These are phyloP conservation scores for Neopestalotiopsis rosae DNA, from an alignment of 2,329 filamentous ascomycete genomes.

Conservation along the genomic window DNA sequence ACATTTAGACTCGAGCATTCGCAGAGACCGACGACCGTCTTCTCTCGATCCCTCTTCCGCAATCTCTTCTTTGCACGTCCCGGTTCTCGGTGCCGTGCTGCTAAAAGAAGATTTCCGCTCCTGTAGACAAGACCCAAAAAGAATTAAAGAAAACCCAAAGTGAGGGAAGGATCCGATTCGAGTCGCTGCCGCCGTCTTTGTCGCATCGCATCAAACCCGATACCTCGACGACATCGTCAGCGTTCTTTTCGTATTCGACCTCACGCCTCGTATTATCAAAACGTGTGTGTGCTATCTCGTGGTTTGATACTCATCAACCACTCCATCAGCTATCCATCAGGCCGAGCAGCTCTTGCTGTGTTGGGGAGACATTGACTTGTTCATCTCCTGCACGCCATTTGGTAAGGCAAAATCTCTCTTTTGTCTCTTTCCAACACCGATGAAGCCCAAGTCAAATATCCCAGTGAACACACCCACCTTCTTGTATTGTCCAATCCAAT, in stretches of 20 bases:
- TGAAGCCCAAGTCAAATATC: not conserved
- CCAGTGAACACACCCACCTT: not conserved
- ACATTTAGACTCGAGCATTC: conserved; percentile 16
- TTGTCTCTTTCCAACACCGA: conserved; percentile 17
- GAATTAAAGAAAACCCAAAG: conserved; percentile 25
- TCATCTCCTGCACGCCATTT: conserved; percentile 85
- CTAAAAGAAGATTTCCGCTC: conserved; percentile 26
- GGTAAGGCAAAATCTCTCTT: conserved; percentile 52
- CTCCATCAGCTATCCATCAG: conserved; percentile 22
- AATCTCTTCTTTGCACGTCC: conserved; percentile 4
- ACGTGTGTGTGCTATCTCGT: conserved; percentile 31
- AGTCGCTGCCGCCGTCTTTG: conserved; percentile 33
- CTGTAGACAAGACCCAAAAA: conserved; percentile 33
- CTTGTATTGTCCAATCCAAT: not conserved
- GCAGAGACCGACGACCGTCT: not conserved
- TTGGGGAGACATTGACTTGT: conserved; percentile 98
- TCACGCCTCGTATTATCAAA: conserved; percentile 33
- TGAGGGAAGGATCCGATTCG: conserved; percentile 26
- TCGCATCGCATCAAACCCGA: conserved; percentile 30
- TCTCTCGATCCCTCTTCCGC: conserved; percentile 1
- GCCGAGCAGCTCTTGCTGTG: conserved; percentile 35
- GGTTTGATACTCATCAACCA: conserved; percentile 35
- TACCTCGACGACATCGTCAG: conserved; percentile 35
- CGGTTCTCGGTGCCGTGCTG: conserved; percentile 38
- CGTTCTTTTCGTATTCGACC: conserved; percentile 29